Conservation (phyloP, 139 green algal genomes). For the Auxenochlorella pyrenoidosa region DNA sequence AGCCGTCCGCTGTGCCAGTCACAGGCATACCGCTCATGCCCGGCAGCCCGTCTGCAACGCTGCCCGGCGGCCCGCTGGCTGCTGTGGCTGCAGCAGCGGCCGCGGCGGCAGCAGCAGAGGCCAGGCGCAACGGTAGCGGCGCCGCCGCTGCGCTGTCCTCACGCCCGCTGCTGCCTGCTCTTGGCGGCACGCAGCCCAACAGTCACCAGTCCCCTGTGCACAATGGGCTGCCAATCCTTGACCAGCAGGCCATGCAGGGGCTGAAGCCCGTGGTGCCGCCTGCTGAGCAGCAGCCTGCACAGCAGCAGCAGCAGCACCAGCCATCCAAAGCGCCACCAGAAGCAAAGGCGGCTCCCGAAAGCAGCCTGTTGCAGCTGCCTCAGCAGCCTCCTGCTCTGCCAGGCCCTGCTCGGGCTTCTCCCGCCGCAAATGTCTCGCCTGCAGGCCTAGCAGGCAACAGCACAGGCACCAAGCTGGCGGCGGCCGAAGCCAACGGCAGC, state of each 20-base stretch:
- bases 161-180: neutral
- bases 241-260: too few species aligned
- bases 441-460: neutral
- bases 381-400: too few species aligned
- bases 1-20: neutral
- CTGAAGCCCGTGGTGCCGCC: too few species aligned
- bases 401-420: too few species aligned
- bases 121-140: neutral
- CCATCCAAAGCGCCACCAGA: too few species aligned
- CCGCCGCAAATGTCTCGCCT: neutral
- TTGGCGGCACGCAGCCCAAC: neutral
- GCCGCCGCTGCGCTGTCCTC: neutral
- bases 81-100: neutral
- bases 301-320: too few species aligned
- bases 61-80: neutral
- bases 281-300: too few species aligned
- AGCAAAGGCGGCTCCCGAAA: too few species aligned
- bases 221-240: too few species aligned
- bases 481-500: neutral
- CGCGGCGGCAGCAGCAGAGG: neutral
- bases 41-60: too few species aligned
- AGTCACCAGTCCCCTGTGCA: neutral
- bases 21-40: neutral
- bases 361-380: too few species aligned
- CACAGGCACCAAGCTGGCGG: neutral